Evolutionary conservation across 495 filamentous ascomycete species (phyloP).

Genomic region (Lophiostoma macrostomum): DNA sequence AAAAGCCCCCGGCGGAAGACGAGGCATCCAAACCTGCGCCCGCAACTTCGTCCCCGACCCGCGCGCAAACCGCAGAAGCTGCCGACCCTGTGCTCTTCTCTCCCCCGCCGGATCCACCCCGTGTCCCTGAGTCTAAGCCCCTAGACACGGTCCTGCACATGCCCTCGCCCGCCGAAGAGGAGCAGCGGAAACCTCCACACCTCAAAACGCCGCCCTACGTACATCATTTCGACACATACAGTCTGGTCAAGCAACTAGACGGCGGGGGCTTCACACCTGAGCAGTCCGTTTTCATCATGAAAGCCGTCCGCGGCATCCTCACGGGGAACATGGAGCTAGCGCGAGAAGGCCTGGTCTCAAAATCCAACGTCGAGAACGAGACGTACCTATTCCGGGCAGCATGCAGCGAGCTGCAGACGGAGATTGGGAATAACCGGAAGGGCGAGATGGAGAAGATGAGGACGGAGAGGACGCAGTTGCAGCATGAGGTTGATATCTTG

Average conservation of each 20-base stretch:
- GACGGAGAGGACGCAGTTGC: slow-evolving; percentile 75
- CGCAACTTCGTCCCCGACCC: background rate
- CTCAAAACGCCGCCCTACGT: slow-evolving; percentile 74
- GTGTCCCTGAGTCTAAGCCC: slow-evolving; percentile 43
- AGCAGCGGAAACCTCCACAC: slow-evolving; percentile 58
- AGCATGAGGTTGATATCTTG: slow-evolving; percentile 91
- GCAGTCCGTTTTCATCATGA: slow-evolving; percentile 81
- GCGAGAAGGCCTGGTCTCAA: slow-evolving; percentile 68
- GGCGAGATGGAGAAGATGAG: slow-evolving; percentile 67
- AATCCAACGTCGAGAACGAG: slow-evolving; percentile 81
- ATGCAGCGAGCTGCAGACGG: slow-evolving; percentile 84
- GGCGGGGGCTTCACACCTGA: slow-evolving; percentile 62
- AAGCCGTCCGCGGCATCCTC: slow-evolving; percentile 73
- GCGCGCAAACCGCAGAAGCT: slow-evolving; percentile 18
- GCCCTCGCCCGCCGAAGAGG: slow-evolving; percentile 49
- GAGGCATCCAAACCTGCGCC: slow-evolving; percentile 25
- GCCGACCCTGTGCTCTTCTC: slow-evolving; percentile 12
- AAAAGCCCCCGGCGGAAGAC: slow-evolving; percentile 23
- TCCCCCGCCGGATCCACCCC: slow-evolving; percentile 31
- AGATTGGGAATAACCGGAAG: slow-evolving; percentile 57
- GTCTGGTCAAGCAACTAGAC: slow-evolving; percentile 73
- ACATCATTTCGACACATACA: slow-evolving; percentile 95
- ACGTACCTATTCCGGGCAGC: slow-evolving; percentile 92
- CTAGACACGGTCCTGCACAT: slow-evolving; percentile 66
- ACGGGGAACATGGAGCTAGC: slow-evolving; percentile 77